Evolutionary conservation across 371 early-diverging fungal genomes (phyloP).

Genomic region (Rozella allomycis): DNA sequence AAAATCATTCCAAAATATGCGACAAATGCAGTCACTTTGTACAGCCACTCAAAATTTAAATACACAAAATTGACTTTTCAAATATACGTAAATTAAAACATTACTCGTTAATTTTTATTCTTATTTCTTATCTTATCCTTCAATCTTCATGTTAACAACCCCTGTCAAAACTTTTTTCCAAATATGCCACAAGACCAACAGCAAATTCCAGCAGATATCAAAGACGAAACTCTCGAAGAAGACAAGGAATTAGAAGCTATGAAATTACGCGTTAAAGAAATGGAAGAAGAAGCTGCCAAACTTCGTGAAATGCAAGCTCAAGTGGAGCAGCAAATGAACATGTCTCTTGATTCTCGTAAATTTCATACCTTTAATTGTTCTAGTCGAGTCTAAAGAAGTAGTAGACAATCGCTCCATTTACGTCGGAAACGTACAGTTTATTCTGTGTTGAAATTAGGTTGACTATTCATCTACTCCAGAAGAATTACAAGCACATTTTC

Average conservation of each 20-base stretch:
- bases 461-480: slow-evolving; percentile 88
- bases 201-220: too few relatives aligned
- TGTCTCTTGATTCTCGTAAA: slow-evolving; percentile 7
- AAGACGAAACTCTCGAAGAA: too few relatives aligned
- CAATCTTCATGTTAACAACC: too few relatives aligned
- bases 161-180: too few relatives aligned
- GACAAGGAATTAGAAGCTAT: slow-evolving; percentile 57
- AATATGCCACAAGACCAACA: too few relatives aligned
- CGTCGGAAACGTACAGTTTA: slow-evolving; percentile 59
- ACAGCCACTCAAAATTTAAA: too few relatives aligned
- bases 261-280: slow-evolving; percentile 64
- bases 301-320: slow-evolving; percentile 73
- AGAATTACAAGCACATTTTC: slow-evolving; percentile 85
- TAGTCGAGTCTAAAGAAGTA: slow-evolving; percentile 26
- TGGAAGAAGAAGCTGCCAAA: slow-evolving; percentile 88
- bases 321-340: slow-evolving; percentile 52
- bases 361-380: background rate
- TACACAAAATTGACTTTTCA: too few relatives aligned
- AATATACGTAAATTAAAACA: too few relatives aligned
- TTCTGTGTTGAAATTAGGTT: slow-evolving; percentile 22
- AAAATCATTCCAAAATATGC: too few relatives aligned
- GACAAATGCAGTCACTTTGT: too few relatives aligned
- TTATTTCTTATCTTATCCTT: too few relatives aligned
- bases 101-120: too few relatives aligned
- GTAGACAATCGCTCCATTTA: slow-evolving; percentile 80